Conservation (phyloP, 2,329 filamentous ascomycete genomes). For the Penicillium polonicum region DNA sequence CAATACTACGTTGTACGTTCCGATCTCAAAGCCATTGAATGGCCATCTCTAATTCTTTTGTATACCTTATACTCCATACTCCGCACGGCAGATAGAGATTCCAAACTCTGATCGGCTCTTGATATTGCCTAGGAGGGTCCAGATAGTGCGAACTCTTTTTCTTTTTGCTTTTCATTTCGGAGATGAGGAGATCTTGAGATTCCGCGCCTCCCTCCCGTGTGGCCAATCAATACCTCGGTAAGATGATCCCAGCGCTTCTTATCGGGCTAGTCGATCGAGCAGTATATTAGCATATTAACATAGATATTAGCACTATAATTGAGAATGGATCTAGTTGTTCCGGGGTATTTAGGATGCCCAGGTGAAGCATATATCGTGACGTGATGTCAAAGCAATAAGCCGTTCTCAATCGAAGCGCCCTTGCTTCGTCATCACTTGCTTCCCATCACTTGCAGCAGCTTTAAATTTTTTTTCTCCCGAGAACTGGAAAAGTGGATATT, state of each 20-base stretch:
- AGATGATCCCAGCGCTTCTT: not conserved
- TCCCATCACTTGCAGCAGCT: slow-evolving; percentile 27
- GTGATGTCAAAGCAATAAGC: slow-evolving; percentile 2
- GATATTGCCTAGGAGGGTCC: not conserved
- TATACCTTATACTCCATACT: not conserved
- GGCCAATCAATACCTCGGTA: slow-evolving; percentile 18
- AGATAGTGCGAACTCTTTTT: not conserved
- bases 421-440: slow-evolving; percentile 8
- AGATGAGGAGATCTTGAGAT: slow-evolving; percentile 9
- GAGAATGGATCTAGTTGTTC: not conserved
- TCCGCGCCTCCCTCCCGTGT: not conserved
- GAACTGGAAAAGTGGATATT: slow-evolving; percentile 29
- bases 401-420: slow-evolving; percentile 8
- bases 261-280: not conserved
- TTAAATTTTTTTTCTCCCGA: slow-evolving; percentile 37
- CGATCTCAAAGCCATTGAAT: not conserved
- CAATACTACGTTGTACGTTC: slow-evolving; percentile 15
- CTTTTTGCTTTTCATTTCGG: not conserved
- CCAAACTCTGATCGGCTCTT: not conserved
- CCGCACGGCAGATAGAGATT: not conserved
- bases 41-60: not conserved
- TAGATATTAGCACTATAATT: not conserved
- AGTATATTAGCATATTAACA: not conserved
- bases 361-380: slow-evolving; percentile 1
- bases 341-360: too few relatives aligned